Percentiles rank a stretch among this genome's conserved stretches.
Conservation (phyloP, 2,329 filamentous ascomycete genomes). For the Colletotrichum sp. region DNA sequence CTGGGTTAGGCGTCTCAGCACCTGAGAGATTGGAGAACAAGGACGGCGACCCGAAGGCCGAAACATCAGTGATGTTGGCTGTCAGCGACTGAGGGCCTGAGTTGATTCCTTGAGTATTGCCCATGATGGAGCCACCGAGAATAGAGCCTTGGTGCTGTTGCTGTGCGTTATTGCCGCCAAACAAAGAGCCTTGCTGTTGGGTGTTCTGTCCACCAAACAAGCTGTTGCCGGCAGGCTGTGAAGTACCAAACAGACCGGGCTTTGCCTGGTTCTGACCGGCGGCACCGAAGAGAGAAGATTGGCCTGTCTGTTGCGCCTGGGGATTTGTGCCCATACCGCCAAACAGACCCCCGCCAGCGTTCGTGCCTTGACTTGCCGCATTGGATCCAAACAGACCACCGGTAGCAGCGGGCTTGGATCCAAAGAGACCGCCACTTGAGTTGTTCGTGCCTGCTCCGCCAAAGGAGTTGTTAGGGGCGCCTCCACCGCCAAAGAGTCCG, state of each 20-base stretch:
- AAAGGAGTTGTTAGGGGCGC: constrained; percentile 39
- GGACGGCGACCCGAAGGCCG: constrained; percentile 87
- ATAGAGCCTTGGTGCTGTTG: constrained; percentile 45
- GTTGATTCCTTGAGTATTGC: constrained; percentile 53
- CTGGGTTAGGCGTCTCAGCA: constrained; percentile 72
- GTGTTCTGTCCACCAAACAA: constrained; percentile 59
- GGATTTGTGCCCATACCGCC: constrained; percentile 41
- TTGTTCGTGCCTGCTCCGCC: constrained; percentile 49
- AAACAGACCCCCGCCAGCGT: constrained; percentile 53
- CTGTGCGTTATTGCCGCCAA: constrained; percentile 50
- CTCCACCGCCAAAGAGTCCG: constrained; percentile 44
- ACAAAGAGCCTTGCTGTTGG: constrained; percentile 51
- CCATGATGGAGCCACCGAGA: constrained; percentile 64
- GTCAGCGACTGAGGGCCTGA: constrained; percentile 65
- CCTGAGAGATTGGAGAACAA: constrained; percentile 78
- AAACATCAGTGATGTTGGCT: constrained; percentile 81
- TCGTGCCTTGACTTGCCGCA: constrained; percentile 32
- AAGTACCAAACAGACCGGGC: constrained; percentile 57
- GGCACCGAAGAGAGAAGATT: constrained; percentile 52
- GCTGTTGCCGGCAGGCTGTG: constrained; percentile 47
- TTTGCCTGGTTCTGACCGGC: constrained; percentile 59
- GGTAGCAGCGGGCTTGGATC: constrained; percentile 42
- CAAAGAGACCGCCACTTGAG: constrained; percentile 41
- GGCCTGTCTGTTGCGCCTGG: constrained; percentile 40
- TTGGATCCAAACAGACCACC: constrained; percentile 52